Evolutionary conservation across 106 monocot genomes (phyloP), one percentile per base, ranked within the genome.

Genomic region (Gastrodia elata): DNA sequence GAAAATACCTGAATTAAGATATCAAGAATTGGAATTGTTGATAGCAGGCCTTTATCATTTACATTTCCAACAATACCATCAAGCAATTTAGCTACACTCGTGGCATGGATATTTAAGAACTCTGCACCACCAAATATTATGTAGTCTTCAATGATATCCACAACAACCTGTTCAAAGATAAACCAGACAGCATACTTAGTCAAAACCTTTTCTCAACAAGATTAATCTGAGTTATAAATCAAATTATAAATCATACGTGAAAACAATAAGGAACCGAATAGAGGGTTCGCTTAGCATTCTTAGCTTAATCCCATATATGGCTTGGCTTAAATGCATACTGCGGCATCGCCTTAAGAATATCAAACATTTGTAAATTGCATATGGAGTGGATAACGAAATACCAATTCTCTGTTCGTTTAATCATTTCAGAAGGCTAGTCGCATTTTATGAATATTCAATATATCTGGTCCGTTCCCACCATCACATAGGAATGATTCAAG

Each of bases 41-140:
- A 90, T 80, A 97, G 90, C 43, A 97, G 77, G 32, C 93, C 97
- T 78, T 91, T 97, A 52, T 97, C 88, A 83, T 90, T 97, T 37
- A 91, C 93, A 87, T 84, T 88, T 71, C 84, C 90, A 84, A 97
- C 82, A 80, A 97, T 93, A 36, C 71, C 73, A 83, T 93, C 88
- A 79, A 97, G 90, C 75, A 97, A 36, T 74, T 84, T 86, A 44
- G 84, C 88, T 71, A 97, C 76, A 73, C 77, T 81, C 64, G 90
- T 84, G 64, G 93, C 86, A 79, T 97, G 85, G 68, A 80, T 79
- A 68, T 83, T 90, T 32, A 97, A 76, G 83, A 97, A 97, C 59
- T 93, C 93, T 41, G 81, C 32, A 38, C 97, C 92, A 83, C 90
- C 83, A 83, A 83, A 87, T 68, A 97, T 77, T 78, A 93, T 82